Percentiles rank a stretch among this genome's conserved stretches.
These are phyloP conservation scores for Trypanosoma rangeli DNA, from an alignment of 208 protist genomes.

Conservation along the genomic window DNA sequence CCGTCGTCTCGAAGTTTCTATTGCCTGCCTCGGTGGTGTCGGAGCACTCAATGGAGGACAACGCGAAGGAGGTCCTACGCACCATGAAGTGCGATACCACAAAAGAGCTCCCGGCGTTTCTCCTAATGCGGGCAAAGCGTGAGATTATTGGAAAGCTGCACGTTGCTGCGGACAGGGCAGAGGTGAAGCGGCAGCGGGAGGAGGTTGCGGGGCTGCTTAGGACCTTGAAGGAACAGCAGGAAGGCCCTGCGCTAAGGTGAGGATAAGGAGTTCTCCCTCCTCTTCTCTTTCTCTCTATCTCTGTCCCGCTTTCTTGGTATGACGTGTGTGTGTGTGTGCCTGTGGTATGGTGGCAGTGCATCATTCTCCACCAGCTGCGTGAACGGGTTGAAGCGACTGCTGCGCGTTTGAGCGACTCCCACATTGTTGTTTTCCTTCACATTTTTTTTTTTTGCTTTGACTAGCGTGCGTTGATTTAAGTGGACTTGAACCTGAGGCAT, in stretches of 20 bases:
- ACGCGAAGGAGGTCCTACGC: conserved; percentile 55
- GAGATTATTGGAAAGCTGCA: conserved; percentile 75
- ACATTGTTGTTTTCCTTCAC: conserved; percentile 16
- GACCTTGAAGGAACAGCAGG: conserved; percentile 13
- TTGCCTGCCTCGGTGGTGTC: conserved; percentile 35
- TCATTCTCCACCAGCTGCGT: conserved; percentile 9
- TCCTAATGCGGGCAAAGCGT: conserved; percentile 68
- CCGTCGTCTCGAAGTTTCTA: conserved; percentile 34
- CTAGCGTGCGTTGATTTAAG: background rate
- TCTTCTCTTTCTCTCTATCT: conserved; percentile 4
- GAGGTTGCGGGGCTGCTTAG: conserved; percentile 54
- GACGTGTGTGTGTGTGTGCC: background rate
- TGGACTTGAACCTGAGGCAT: background rate
- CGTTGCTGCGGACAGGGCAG: conserved; percentile 57
- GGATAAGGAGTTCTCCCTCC: background rate
- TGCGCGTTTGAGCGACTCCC: background rate
- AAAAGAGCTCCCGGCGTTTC: conserved; percentile 72
- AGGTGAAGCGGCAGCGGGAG: conserved; percentile 62
- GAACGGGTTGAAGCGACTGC: background rate
- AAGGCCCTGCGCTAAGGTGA: background rate
- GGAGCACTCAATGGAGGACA: conserved; percentile 57
- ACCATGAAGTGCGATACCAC: conserved; percentile 63
- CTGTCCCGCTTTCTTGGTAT: background rate
- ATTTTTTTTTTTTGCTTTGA: background rate
- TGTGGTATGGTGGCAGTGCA: too few species aligned